phyloP scores from a whole-genome alignment of 2,329 filamentous ascomycete species.

The Microascus cirrosus region DNA sequence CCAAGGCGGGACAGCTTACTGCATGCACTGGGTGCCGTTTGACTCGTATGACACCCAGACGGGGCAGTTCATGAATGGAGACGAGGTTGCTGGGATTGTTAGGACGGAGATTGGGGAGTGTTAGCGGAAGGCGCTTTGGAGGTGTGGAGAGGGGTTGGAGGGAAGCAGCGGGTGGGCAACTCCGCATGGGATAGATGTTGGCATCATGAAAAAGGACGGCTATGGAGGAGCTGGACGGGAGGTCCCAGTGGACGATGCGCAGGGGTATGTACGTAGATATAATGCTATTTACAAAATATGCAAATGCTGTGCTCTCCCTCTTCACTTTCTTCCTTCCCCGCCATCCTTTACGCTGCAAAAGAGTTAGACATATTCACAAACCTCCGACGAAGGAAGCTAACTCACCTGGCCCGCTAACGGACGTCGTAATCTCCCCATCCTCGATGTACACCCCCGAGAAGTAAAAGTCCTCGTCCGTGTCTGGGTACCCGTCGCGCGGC shows the following conservation, averaged over 20 bases:
- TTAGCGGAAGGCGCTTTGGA: not conserved
- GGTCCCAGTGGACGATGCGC: too few species aligned
- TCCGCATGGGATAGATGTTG: too few species aligned
- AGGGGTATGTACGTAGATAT: too few species aligned
- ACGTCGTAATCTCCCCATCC: conserved; percentile 21
- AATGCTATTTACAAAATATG: too few species aligned
- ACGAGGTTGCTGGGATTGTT: not conserved
- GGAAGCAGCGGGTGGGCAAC: too few species aligned
- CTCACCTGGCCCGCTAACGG: conserved; percentile 9
- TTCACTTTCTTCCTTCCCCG: too few species aligned
- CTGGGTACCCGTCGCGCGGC: conserved; percentile 41
- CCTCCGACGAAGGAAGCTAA: not conserved
- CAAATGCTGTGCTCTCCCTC: too few species aligned
- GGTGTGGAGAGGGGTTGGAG: too few species aligned
- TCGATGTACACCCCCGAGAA: conserved; percentile 65
- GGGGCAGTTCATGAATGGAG: not conserved
- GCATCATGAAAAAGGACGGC: too few species aligned
- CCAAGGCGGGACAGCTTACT: conserved; percentile 21
- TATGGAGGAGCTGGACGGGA: too few species aligned
- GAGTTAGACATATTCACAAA: not conserved
- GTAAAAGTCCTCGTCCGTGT: conserved; percentile 53
- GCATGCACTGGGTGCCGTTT: conserved; percentile 25
- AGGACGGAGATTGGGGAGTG: not conserved
- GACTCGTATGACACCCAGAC: conserved; percentile 19
- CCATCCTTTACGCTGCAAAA: not conserved